Conservation (phyloP, 108 stramenopile genomes). For the Skeletonema menzelii region DNA sequence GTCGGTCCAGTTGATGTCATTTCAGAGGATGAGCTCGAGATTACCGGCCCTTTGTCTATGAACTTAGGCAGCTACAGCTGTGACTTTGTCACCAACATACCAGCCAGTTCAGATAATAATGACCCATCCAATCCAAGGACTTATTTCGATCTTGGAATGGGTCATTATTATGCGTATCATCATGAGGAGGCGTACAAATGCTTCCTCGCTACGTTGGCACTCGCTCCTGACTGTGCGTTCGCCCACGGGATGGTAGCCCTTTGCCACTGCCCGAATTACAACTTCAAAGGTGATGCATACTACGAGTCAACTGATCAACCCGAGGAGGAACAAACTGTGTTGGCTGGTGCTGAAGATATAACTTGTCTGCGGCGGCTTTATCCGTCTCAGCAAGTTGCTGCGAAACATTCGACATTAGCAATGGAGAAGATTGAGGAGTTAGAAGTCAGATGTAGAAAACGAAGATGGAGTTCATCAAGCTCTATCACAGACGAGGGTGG, state of each 20-base stretch:
- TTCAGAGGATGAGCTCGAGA: slow-evolving; percentile 6
- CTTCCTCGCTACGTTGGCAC: slow-evolving; percentile 64
- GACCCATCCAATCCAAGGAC: slow-evolving; percentile 50
- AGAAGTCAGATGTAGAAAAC: slow-evolving; percentile 40
- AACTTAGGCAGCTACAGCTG: slow-evolving; percentile 69
- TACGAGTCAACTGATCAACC: slow-evolving; percentile 79
- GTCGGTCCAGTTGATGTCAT: not conserved
- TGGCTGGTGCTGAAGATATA: slow-evolving; percentile 22
- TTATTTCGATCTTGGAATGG: slow-evolving; percentile 74
- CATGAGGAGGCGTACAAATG: slow-evolving; percentile 78
- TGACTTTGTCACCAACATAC: slow-evolving; percentile 66
- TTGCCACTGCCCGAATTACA: slow-evolving; percentile 87
- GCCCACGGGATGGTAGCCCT: slow-evolving; percentile 80
- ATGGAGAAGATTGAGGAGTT: slow-evolving; percentile 72
- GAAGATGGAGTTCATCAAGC: slow-evolving; percentile 17
- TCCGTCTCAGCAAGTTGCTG: slow-evolving; percentile 80
- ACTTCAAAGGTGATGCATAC: slow-evolving; percentile 86
- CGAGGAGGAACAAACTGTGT: slow-evolving; percentile 49
- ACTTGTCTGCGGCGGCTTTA: slow-evolving; percentile 58
- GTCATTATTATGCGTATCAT: slow-evolving; percentile 72
- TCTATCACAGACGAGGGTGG: not conserved
- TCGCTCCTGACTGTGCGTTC: slow-evolving; percentile 74
- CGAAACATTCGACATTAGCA: slow-evolving; percentile 66
- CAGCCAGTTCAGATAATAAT: slow-evolving; percentile 38
- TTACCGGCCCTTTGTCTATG: slow-evolving; percentile 31